Percentiles rank a stretch among this genome's conserved stretches.
Evolutionary conservation across 176 grass and related monocot genomes (phyloP).

Genomic region (Urochloa ruziziensis): DNA sequence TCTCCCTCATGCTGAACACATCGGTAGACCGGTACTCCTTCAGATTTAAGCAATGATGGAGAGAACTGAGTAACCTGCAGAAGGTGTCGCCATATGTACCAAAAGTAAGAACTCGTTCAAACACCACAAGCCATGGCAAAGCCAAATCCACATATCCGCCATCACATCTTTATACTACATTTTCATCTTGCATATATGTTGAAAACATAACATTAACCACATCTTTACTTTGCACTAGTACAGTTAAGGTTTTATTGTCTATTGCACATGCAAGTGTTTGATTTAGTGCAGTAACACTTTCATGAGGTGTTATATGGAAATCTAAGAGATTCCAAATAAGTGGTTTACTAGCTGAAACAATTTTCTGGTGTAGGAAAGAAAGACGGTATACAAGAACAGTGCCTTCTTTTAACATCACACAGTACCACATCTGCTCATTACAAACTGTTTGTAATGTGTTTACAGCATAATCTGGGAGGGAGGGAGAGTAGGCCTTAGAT

Average conservation of each 20-base stretch:
- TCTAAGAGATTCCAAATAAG: background rate
- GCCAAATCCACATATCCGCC: background rate
- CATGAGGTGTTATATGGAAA: background rate
- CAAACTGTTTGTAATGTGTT: background rate
- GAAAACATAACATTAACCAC: background rate
- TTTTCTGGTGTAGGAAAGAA: background rate
- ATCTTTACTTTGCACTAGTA: background rate
- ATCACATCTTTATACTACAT: background rate
- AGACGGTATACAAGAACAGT: too few relatives aligned
- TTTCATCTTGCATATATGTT: background rate
- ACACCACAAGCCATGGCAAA: background rate
- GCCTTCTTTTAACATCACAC: background rate
- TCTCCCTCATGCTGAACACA: conserved; percentile 79
- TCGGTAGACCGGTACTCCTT: conserved; percentile 84
- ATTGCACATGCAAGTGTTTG: background rate
- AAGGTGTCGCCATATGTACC: background rate
- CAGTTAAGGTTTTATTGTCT: background rate
- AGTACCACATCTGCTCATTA: background rate
- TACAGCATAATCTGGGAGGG: background rate
- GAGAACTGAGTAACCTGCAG: conserved; percentile 90
- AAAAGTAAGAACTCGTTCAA: background rate
- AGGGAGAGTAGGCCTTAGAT: background rate
- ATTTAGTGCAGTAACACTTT: background rate
- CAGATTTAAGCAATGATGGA: conserved; percentile 77
- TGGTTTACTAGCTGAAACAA: background rate